phyloP scores from a whole-genome alignment of 2,329 filamentous ascomycete genomes.

The Penicillium vulpinum region DNA sequence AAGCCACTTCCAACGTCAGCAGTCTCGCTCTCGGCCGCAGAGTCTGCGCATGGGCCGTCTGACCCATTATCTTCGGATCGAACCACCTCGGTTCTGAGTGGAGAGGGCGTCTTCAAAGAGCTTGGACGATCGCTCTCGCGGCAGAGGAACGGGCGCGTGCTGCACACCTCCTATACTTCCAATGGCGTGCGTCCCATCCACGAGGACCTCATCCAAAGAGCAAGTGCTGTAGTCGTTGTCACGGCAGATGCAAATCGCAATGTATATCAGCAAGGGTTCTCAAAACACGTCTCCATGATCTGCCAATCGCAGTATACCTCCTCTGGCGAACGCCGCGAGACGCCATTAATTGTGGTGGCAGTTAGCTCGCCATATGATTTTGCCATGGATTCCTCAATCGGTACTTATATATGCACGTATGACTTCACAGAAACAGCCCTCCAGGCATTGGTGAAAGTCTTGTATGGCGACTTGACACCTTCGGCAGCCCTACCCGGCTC shows the following conservation, averaged over 20 bases:
- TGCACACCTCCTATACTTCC: conserved; percentile 93
- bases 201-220: conserved; percentile 86
- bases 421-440: conserved; percentile 94
- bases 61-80: conserved; percentile 59
- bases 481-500: conserved; percentile 65
- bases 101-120: conserved; percentile 88
- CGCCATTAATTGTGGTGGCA: conserved; percentile 84
- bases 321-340: conserved; percentile 57
- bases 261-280: conserved; percentile 89
- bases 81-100: conserved; percentile 74
- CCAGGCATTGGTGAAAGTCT: conserved; percentile 75
- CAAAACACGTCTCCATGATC: conserved; percentile 94
- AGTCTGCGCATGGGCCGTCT: conserved; percentile 48
- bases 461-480: conserved; percentile 72
- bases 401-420: conserved; percentile 92
- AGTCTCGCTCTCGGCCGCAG: conserved; percentile 67
- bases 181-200: conserved; percentile 91
- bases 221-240: conserved; percentile 83
- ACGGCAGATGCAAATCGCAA: conserved; percentile 94
- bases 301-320: conserved; percentile 55
- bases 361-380: conserved; percentile 97
- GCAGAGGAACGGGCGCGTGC: conserved; percentile 77
- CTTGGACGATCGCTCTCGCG: conserved; percentile 84
- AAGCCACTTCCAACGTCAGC: conserved; percentile 91
- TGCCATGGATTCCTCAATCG: conserved; percentile 84